phyloP scores from a whole-genome alignment of 345 rosid species.

The Cardamine occulta region DNA sequence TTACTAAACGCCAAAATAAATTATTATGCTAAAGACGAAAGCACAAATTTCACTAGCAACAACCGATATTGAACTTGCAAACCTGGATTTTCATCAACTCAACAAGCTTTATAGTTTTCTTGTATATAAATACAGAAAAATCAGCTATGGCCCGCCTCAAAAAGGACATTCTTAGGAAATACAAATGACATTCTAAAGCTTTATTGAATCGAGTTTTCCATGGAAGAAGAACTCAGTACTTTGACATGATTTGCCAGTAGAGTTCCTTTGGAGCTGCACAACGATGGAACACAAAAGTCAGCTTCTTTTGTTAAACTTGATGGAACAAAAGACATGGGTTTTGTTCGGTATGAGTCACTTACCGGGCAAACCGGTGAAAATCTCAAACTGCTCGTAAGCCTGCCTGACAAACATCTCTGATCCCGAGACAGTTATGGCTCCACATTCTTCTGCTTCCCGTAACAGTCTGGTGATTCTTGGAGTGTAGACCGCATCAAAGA shows the following conservation, averaged over 20 bases:
- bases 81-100: background rate
- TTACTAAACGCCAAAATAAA: too few relatives aligned
- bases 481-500: conserved; percentile 88
- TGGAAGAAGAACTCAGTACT: conserved; percentile 47
- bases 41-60: background rate
- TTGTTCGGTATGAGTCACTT: conserved; percentile 19
- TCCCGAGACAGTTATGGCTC: conserved; percentile 73
- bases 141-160: conserved; percentile 2
- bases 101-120: background rate
- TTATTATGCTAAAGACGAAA: too few relatives aligned
- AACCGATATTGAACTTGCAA: background rate
- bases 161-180: conserved; percentile 1
- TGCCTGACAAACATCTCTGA: conserved; percentile 93
- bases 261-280: conserved; percentile 85
- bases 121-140: background rate
- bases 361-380: conserved; percentile 83
- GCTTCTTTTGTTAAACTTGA: conserved; percentile 12
- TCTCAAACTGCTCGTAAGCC: conserved; percentile 85
- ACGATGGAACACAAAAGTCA: conserved; percentile 2
- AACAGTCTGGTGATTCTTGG: conserved; percentile 83
- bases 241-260: conserved; percentile 63
- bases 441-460: conserved; percentile 81
- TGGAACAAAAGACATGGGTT: background rate
- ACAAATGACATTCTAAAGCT: conserved; percentile 18
- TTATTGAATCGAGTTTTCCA: conserved; percentile 20